These are phyloP conservation scores for Colletotrichum sp. DNA, from an alignment of 2,329 filamentous ascomycete species.

Conservation along the genomic window DNA sequence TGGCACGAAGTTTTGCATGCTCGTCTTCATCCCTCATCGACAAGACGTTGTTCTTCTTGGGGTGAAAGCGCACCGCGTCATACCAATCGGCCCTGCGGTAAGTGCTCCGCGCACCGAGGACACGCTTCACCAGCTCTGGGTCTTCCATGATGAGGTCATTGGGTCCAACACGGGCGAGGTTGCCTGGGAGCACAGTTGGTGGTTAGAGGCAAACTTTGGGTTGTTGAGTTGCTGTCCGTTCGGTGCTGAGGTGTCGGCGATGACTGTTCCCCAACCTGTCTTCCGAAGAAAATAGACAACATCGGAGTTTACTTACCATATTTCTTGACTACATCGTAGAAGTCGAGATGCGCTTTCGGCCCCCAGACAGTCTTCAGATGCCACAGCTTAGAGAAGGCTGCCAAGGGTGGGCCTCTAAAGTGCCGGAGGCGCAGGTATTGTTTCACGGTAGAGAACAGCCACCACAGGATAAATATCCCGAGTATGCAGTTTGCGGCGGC, in stretches of 20 bases:
- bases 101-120: slow-evolving; percentile 38
- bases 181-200: slow-evolving; percentile 2
- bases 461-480: slow-evolving; percentile 9
- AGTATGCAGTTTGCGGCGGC: background rate
- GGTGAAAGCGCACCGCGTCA: slow-evolving; percentile 54
- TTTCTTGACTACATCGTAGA: slow-evolving; percentile 36
- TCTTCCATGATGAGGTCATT: slow-evolving; percentile 23
- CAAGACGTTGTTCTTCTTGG: slow-evolving; percentile 57
- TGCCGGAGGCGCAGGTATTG: slow-evolving; percentile 42
- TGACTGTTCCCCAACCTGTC: background rate
- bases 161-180: slow-evolving; percentile 21
- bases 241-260: background rate
- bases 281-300: background rate
- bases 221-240: background rate
- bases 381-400: slow-evolving; percentile 45
- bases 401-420: slow-evolving; percentile 41
- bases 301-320: slow-evolving; percentile 32
- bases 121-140: slow-evolving; percentile 32
- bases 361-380: slow-evolving; percentile 34
- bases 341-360: slow-evolving; percentile 37
- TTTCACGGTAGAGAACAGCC: slow-evolving; percentile 21
- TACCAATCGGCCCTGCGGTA: slow-evolving; percentile 49
- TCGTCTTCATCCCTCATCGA: slow-evolving; percentile 51
- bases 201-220: background rate
- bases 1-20: slow-evolving; percentile 47